phyloP scores from a whole-genome alignment of 2,329 filamentous ascomycete species.

The Aureobasidium sp. region DNA sequence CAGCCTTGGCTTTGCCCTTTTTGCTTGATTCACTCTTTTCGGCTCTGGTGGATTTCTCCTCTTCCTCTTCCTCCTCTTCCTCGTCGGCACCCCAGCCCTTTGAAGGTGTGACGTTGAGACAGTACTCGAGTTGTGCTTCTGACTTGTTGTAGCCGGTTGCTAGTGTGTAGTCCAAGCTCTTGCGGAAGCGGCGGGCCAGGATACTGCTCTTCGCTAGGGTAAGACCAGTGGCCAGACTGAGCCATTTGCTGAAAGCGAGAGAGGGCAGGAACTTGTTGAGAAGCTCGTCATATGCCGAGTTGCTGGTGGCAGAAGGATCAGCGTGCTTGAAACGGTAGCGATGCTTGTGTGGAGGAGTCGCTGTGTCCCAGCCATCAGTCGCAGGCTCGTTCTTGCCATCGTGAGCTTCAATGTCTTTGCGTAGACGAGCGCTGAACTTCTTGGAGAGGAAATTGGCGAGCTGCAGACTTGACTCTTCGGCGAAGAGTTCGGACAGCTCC shows the following conservation, averaged over 20 bases:
- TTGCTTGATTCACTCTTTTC: slow-evolving; percentile 23
- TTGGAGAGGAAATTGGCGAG: slow-evolving; percentile 81
- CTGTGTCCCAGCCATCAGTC: slow-evolving; percentile 47
- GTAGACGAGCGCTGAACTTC: slow-evolving; percentile 79
- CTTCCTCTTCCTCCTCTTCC: slow-evolving; percentile 33
- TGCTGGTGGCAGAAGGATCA: slow-evolving; percentile 14
- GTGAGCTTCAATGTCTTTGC: slow-evolving; percentile 64
- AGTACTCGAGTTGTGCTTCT: slow-evolving; percentile 85
- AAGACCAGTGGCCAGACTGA: slow-evolving; percentile 83
- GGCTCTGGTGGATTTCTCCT: slow-evolving; percentile 15
- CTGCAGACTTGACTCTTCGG: slow-evolving; percentile 84
- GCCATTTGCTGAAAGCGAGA: slow-evolving; percentile 88
- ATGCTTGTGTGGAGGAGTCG: slow-evolving; percentile 94
- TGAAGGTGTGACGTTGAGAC: slow-evolving; percentile 87
- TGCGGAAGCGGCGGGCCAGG: slow-evolving; percentile 87
- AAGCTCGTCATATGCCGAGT: slow-evolving; percentile 75
- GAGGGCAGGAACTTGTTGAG: slow-evolving; percentile 87
- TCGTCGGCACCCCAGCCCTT: slow-evolving; percentile 81
- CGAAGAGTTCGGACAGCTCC: slow-evolving; percentile 81
- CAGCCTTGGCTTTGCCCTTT: slow-evolving; percentile 36
- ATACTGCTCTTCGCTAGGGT: slow-evolving; percentile 78
- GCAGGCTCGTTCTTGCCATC: slow-evolving; percentile 19
- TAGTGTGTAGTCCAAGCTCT: slow-evolving; percentile 90
- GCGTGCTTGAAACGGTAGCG: slow-evolving; percentile 85
- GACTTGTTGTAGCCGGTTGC: slow-evolving; percentile 82